Base-by-base conservation (phyloP, 148 eudicot species). In the Rhododendron vialii region DNA sequence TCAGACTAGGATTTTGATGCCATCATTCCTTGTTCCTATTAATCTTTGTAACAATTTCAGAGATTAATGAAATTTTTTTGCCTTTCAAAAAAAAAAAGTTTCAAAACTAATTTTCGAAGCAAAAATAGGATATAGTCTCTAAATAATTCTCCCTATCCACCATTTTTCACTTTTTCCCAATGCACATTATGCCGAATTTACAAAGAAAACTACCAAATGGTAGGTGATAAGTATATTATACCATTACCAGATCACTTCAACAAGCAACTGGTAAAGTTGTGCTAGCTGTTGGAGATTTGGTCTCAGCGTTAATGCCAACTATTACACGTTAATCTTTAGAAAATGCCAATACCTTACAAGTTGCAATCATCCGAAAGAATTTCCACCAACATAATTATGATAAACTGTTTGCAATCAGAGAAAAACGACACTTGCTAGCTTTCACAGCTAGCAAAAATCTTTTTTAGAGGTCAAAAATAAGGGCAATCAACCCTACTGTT, bases 301-400 rank as follows among this genome's bases (percentile, higher is more conserved):
- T 82, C 20, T 12, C 22, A 4, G 17, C 28, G 55, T 26, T 74
- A 43, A 48, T 28, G 45, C 45, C 78, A 50, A 47, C 77, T 24
- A 43, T 26, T n/a, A 67, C 5, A 43, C 1, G 38, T 17, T 83
- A 13, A 13, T 61, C 77, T 65, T 41, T 83, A 0, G 59, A 69
- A 20, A 51, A 74, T 24, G 48, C 35, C 80, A 69, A 84, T 8
- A 26, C 74, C 28, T 50, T 33, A 4, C n/a, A 11, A 50, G 17
- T 50, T 50, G 12, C n/a, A 5, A 22, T 14, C 69, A 22, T 50
- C 80, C 48, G 75, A 38, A 13, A 41, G 5, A 74, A 84, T 7
- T 69, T 48, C 79, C 28, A 69, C 77, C 78, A 35, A 30, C 85
- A 71, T 71, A 22, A 71, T 83, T 13, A 83, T 71, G 85, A n/a